These are phyloP conservation scores for Epicoccum sorghinum DNA, from an alignment of 2,329 filamentous ascomycete genomes.

Conservation along the genomic window DNA sequence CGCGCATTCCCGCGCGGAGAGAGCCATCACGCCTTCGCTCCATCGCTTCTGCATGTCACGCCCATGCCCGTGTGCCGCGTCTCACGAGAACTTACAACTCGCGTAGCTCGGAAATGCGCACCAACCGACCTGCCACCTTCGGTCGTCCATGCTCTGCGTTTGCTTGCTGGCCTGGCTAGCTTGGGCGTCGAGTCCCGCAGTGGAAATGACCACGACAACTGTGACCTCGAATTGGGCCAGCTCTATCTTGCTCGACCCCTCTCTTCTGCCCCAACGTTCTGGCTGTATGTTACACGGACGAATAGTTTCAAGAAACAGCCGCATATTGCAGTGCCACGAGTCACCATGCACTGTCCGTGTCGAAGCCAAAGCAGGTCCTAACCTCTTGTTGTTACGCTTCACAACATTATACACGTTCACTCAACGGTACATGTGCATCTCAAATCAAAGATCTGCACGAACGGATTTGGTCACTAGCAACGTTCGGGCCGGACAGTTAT, in stretches of 20 bases:
- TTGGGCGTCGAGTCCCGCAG: constrained; percentile 32
- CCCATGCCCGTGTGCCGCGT: constrained; percentile 35
- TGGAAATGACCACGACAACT: constrained; percentile 44
- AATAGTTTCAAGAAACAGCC: constrained; percentile 28
- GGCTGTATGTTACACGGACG: constrained; percentile 28
- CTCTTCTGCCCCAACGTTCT: constrained; percentile 24
- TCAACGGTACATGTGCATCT: constrained; percentile 33
- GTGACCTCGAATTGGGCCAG: constrained; percentile 30
- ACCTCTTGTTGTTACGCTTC: constrained; percentile 27
- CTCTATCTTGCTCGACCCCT: constrained; percentile 26
- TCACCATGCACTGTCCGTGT: constrained; percentile 29
- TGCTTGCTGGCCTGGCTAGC: constrained; percentile 31
- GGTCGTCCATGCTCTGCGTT: constrained; percentile 30
- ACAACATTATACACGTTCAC: constrained; percentile 16
- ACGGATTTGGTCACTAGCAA: constrained; percentile 41
- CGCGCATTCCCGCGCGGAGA: constrained; percentile 34
- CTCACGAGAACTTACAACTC: constrained; percentile 32
- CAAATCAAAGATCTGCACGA: constrained; percentile 40
- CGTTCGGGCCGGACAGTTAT: constrained; percentile 49
- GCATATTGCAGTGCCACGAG: constrained; percentile 30
- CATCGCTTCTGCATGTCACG: constrained; percentile 43
- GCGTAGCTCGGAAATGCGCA: constrained; percentile 34
- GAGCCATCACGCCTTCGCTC: constrained; percentile 28
- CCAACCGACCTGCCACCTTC: constrained; percentile 43
- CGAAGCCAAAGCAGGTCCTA: constrained; percentile 25